Conservation (phyloP, 345 rosid genomes). For the Eucalyptus tenuipes region DNA sequence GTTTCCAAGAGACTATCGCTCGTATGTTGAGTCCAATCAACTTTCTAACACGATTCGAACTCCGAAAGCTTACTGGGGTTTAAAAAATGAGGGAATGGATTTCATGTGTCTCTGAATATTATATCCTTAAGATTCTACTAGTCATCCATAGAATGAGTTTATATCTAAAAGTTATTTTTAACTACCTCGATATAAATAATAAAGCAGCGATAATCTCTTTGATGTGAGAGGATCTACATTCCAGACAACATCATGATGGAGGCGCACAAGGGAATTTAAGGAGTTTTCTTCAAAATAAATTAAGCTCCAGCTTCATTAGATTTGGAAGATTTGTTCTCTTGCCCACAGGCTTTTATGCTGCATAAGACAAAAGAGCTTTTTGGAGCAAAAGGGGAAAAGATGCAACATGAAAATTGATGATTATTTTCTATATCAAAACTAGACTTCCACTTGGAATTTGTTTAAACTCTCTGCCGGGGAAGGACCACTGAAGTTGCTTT, state of each 20-base stretch:
- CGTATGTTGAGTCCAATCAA: neutral
- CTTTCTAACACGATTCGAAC: neutral
- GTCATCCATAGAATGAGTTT: neutral
- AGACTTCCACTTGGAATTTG: neutral
- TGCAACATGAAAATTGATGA: neutral
- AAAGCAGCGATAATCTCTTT: neutral
- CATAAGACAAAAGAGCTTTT: neutral
- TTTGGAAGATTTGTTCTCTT: neutral
- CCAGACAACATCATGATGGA: neutral
- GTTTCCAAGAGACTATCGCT: neutral
- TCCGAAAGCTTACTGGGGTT: neutral
- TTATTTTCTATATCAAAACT: neutral
- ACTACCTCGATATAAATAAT: neutral
- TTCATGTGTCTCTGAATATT: neutral
- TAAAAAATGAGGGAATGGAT: neutral
- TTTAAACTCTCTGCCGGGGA: neutral
- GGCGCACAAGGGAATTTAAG: neutral
- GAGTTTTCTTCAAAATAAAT: neutral
- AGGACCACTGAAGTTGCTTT: neutral
- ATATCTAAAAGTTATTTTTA: neutral
- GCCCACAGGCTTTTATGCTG: neutral
- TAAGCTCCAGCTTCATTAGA: neutral
- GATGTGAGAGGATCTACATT: neutral
- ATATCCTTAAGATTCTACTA: neutral
- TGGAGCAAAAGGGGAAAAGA: neutral